These are phyloP conservation scores for Orbilia javanica DNA, from an alignment of 2,329 filamentous ascomycete species.

Conservation along the genomic window DNA sequence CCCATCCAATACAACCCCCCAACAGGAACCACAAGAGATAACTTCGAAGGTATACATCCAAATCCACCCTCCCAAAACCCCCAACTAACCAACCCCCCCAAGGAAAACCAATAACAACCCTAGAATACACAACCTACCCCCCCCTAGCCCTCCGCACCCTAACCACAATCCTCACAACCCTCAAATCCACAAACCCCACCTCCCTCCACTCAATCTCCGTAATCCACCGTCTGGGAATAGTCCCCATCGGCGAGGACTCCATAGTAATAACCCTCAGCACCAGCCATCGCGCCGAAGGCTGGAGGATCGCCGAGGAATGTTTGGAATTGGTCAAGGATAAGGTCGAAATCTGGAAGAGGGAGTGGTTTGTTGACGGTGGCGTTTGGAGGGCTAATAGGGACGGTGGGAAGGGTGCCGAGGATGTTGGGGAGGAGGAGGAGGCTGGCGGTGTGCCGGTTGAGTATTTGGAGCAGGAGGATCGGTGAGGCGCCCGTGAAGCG, in stretches of 20 bases:
- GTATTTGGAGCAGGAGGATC: conserved; percentile 42
- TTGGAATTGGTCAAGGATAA: conserved; percentile 85
- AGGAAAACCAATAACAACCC: conserved; percentile 76
- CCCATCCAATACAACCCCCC: not conserved
- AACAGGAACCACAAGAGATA: conserved; percentile 80
- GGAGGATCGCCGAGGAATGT: conserved; percentile 88
- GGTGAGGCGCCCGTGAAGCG: not conserved
- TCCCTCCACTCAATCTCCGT: conserved; percentile 80
- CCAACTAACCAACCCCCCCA: too few relatives aligned
- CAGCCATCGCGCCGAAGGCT: conserved; percentile 85
- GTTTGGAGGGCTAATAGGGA: conserved; percentile 92
- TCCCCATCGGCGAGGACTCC: conserved; percentile 92
- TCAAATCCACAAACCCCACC: conserved; percentile 72
- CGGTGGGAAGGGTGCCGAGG: conserved; percentile 72
- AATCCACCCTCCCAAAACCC: not conserved
- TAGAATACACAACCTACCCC: conserved; percentile 81
- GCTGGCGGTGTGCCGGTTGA: conserved; percentile 30
- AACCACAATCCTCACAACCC: conserved; percentile 71
- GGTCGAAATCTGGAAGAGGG: conserved; percentile 95
- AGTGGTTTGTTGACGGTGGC: conserved; percentile 82
- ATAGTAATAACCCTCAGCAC: conserved; percentile 89
- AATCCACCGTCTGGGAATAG: conserved; percentile 84
- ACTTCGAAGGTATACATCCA: conserved; percentile 71
- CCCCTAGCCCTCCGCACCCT: conserved; percentile 78
- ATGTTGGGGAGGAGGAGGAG: conserved; percentile 59